phyloP scores from a whole-genome alignment of 352 stramenopile genomes.

The Globisporangium megalacanthum region DNA sequence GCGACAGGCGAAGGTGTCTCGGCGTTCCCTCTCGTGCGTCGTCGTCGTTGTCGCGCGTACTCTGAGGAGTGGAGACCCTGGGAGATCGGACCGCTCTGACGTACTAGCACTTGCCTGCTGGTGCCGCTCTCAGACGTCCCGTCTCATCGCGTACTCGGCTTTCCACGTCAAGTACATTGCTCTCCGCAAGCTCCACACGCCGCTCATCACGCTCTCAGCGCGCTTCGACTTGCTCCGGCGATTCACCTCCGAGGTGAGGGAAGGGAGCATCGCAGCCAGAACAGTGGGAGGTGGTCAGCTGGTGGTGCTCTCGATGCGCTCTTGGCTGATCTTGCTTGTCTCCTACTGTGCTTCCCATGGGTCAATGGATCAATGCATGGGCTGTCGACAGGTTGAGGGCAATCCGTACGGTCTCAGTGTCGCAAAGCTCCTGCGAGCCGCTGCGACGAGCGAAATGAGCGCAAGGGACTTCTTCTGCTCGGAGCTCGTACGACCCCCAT shows the following conservation, averaged over 20 bases:
- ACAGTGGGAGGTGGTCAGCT: neutral
- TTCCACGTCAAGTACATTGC: constrained; percentile 48
- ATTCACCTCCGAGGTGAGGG: constrained; percentile 30
- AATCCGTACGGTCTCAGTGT: constrained; percentile 50
- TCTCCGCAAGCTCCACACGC: constrained; percentile 43
- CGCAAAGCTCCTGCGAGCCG: constrained; percentile 34
- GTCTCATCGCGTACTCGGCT: constrained; percentile 28
- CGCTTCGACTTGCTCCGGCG: constrained; percentile 39
- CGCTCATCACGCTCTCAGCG: constrained; percentile 35
- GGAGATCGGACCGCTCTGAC: neutral
- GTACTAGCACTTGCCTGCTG: neutral
- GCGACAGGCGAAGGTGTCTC: constrained; percentile 63
- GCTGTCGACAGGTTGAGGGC: constrained; percentile 26
- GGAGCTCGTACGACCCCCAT: constrained; percentile 33
- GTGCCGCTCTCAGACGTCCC: constrained; percentile 15
- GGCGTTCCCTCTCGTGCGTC: constrained; percentile 34
- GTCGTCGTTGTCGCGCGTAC: neutral
- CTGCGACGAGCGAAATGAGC: constrained; percentile 5
- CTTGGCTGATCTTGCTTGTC: neutral
- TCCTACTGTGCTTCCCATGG: neutral
- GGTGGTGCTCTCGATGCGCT: neutral
- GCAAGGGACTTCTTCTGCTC: constrained; percentile 56
- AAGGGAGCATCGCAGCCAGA: neutral
- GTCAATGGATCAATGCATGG: too few species aligned
- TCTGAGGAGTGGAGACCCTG: too few species aligned